Conservation (phyloP, 352 stramenopile genomes). For the Pythium volutum region DNA sequence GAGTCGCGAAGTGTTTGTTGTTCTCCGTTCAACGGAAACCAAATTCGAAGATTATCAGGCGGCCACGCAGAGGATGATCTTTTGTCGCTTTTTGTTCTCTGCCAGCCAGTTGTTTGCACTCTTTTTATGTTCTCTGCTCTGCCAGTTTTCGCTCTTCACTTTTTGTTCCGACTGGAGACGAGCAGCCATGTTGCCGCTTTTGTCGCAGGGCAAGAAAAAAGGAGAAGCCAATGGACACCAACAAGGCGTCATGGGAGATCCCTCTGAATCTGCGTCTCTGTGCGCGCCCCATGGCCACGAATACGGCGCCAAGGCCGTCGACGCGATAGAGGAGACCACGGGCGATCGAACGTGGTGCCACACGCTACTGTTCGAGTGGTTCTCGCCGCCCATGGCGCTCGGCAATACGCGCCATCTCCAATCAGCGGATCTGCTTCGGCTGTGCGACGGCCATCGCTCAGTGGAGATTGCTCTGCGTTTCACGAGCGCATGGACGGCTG, state of each 20-base stretch:
- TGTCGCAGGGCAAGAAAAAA: not conserved
- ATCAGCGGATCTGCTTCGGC: constrained; percentile 4
- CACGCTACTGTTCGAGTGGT: constrained; percentile 20
- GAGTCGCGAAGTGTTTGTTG: constrained; percentile 3
- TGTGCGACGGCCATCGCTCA: constrained; percentile 4
- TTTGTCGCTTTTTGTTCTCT: not conserved
- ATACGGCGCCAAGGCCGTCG: constrained; percentile 6
- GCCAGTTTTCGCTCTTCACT: constrained; percentile 1
- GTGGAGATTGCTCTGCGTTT: not conserved
- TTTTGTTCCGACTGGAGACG: constrained; percentile 14
- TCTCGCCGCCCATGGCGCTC: constrained; percentile 20
- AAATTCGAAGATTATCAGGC: not conserved
- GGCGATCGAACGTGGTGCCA: constrained; percentile 9
- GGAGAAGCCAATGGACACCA: not conserved
- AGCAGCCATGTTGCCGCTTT: constrained; percentile 4
- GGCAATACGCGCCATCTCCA: constrained; percentile 13
- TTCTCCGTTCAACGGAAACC: constrained; percentile 9
- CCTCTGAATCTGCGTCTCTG: constrained; percentile 6
- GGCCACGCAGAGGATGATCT: not conserved
- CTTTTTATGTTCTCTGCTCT: constrained; percentile 10
- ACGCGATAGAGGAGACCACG: constrained; percentile 10
- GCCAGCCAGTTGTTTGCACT: not conserved
- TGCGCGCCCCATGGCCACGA: not conserved
- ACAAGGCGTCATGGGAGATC: not conserved
- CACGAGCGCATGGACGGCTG: not conserved